Evolutionary conservation across 768 basidiomycete species (phyloP), one percentile per base, ranked within the genome.

Genomic region (Rubroboletus pulcherrimus): DNA sequence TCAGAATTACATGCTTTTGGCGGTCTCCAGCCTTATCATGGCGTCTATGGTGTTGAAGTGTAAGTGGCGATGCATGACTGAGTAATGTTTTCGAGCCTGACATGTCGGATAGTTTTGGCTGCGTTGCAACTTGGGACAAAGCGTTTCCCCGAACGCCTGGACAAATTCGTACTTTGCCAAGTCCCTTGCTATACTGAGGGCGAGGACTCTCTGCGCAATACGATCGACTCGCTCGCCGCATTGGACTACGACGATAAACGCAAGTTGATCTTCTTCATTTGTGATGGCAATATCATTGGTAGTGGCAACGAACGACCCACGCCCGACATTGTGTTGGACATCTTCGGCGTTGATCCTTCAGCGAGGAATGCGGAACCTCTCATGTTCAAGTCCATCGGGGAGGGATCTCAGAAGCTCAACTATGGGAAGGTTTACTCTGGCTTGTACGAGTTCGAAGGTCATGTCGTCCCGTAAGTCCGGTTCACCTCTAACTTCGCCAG

Each of bases 151-250:
- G 85, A 87, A 67, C 76, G 83, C 68, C 69, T 84, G 60, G 85
- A 87, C 68, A 87, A 87, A 67, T 87, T 87, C 58, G 78, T 87
- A 54, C 72, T 86, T 51, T 85, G 84, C 61, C 83, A 86, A 65
- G 81, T 85, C 7, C 85, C 84, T 34, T 86, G 85, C 68, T 87
- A 87, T 60, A 87, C 85, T 1, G 85, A 87, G 67, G 84, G 85
- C 57, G 85, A 87, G 62, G 85, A 87, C 45, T 85, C 83, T 0
- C 72, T 87, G 29, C 83, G 86, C 35, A 74, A 76, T 34, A 87
- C 85, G n/a, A 81, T 87, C 58, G 85, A 86, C 66, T 86, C 84
- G 4, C 74, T 87, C 35, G 82, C 84, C 8, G 77, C 76, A 30
- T 72, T 87, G 57, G 78, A 82, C 62, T 87, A 87, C 54, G 86